Conservation (phyloP, 345 rosid genomes). For the Pugionium cornutum region DNA sequence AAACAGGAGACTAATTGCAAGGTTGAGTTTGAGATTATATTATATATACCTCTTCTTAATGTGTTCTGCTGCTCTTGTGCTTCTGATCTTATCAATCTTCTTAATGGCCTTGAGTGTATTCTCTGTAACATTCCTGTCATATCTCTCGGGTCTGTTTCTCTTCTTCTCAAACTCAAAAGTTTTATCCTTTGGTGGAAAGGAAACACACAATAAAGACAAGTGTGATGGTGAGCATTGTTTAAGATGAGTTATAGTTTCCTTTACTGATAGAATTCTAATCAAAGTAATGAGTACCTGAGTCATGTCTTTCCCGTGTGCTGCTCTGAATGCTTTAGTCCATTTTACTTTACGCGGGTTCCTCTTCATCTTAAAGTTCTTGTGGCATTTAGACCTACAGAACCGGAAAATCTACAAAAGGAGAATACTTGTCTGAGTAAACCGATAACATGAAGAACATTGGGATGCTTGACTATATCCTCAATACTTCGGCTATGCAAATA, state of each 20-base stretch:
- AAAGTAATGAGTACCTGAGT: slow-evolving; percentile 58
- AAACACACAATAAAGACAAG: slow-evolving; percentile 15
- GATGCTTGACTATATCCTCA: too few species aligned
- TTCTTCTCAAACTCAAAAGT: slow-evolving; percentile 96
- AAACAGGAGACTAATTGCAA: background rate
- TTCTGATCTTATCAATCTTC: slow-evolving; percentile 83
- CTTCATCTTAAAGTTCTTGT: slow-evolving; percentile 98
- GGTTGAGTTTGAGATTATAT: background rate
- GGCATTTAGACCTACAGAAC: slow-evolving; percentile 88
- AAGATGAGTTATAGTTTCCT: background rate
- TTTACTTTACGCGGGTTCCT: slow-evolving; percentile 95
- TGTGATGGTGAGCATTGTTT: background rate
- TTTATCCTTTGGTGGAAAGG: slow-evolving; percentile 52
- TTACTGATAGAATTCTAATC: background rate
- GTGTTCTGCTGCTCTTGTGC: slow-evolving; percentile 53
- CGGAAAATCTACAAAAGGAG: slow-evolving; percentile 64
- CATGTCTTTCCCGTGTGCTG: slow-evolving; percentile 87
- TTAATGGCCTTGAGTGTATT: slow-evolving; percentile 77
- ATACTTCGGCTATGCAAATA: too few species aligned
- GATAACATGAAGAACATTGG: too few species aligned
- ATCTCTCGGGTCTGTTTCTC: slow-evolving; percentile 95
- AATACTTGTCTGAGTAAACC: background rate
- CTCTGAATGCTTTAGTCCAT: slow-evolving; percentile 94
- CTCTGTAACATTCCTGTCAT: slow-evolving; percentile 76
- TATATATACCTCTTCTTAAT: slow-evolving; percentile 54